Conservation (phyloP, 2,329 filamentous ascomycete species). For the Laburnicola sp. region DNA sequence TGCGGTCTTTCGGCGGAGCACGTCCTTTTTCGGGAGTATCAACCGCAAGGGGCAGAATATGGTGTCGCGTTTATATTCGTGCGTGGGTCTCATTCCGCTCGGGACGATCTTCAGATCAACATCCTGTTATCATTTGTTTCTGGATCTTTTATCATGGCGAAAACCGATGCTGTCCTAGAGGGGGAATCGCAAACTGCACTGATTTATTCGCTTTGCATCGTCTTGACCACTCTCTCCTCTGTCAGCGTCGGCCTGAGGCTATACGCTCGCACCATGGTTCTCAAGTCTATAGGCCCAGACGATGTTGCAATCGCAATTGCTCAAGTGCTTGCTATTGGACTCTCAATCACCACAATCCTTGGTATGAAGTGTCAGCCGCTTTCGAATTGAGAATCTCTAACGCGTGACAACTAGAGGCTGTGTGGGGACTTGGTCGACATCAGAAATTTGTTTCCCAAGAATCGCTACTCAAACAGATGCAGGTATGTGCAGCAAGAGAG, state of each 20-base stretch:
- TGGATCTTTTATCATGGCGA: conserved; percentile 1
- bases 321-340: conserved; percentile 15
- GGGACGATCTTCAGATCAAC: too few relatives aligned
- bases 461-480: conserved; percentile 4
- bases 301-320: conserved; percentile 18
- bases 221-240: conserved; percentile 16
- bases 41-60: too few relatives aligned
- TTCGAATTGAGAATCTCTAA: background rate
- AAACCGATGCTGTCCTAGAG: conserved; percentile 2
- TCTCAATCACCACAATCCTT: conserved; percentile 14
- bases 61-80: too few relatives aligned
- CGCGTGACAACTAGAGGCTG: conserved; percentile 7
- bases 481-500: too few relatives aligned
- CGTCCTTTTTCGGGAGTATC: too few relatives aligned
- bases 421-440: conserved; percentile 18
- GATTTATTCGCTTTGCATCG: conserved; percentile 14
- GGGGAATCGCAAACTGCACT: conserved; percentile 11
- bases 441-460: conserved; percentile 14
- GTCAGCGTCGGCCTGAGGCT: conserved; percentile 15
- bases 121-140: too few relatives aligned
- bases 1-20: too few relatives aligned
- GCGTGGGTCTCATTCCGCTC: too few relatives aligned
- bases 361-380: background rate
- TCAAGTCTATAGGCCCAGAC: conserved; percentile 14
- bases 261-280: conserved; percentile 10